These are phyloP conservation scores for Viola pubescens DNA, from an alignment of 441 rosid genomes.

Conservation along the genomic window DNA sequence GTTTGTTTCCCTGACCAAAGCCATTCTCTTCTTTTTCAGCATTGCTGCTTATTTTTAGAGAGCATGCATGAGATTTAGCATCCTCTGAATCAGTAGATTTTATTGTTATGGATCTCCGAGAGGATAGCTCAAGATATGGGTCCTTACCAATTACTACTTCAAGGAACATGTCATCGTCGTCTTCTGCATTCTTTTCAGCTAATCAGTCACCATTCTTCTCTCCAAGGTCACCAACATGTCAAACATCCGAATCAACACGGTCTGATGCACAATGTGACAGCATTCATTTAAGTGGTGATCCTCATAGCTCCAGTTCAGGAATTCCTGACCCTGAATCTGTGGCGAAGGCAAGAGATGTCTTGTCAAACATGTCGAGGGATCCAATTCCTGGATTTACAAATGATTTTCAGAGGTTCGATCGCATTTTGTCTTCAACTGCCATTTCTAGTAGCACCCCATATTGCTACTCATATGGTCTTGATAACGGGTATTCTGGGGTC, in stretches of 20 bases:
- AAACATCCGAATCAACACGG: slow-evolving; percentile 49
- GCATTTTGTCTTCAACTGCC: slow-evolving; percentile 36
- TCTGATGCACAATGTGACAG: slow-evolving; percentile 58
- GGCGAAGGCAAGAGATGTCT: slow-evolving; percentile 28
- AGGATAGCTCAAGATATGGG: slow-evolving; percentile 61
- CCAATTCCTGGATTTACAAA: slow-evolving; percentile 27
- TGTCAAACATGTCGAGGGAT: slow-evolving; percentile 32
- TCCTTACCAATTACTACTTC: slow-evolving; percentile 39
- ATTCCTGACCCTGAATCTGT: slow-evolving; percentile 36
- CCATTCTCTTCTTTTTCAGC: slow-evolving; percentile 27
- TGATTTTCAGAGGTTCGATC: slow-evolving; percentile 38
- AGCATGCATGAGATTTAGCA: slow-evolving; percentile 27
- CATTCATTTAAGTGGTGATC: slow-evolving; percentile 35
- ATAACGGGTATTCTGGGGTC: slow-evolving; percentile 20
- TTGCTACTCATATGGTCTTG: slow-evolving; percentile 27
- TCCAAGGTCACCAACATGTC: slow-evolving; percentile 62
- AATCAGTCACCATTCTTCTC: slow-evolving; percentile 91
- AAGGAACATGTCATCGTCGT: slow-evolving; percentile 75
- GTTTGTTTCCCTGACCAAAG: slow-evolving; percentile 15
- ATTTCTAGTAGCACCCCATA: slow-evolving; percentile 37
- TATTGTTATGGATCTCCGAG: slow-evolving; percentile 51
- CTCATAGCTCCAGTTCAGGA: slow-evolving; percentile 48
- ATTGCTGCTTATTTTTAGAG: slow-evolving; percentile 26
- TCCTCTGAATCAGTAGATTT: slow-evolving; percentile 17
- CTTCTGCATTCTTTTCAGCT: slow-evolving; percentile 84